Conservation (phyloP, 208 protist species). For the Trypanosoma platydactyli region DNA sequence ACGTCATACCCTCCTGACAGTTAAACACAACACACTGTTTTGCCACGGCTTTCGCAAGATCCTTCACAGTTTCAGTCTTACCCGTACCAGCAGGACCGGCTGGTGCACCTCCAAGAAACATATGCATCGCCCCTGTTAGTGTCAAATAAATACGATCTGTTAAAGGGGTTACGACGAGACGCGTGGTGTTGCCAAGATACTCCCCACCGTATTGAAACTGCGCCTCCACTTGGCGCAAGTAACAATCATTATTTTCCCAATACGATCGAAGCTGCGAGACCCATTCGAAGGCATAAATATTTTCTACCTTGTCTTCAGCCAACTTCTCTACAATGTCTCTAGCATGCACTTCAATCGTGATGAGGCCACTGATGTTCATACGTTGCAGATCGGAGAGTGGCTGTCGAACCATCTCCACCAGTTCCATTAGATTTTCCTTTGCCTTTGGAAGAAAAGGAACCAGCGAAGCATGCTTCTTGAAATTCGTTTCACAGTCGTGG, state of each 20-base stretch:
- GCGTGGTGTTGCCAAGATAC: slow-evolving; percentile 97
- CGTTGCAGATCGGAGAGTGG: slow-evolving; percentile 87
- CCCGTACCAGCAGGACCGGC: slow-evolving; percentile 93
- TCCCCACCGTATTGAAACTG: slow-evolving; percentile 95
- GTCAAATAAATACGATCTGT: slow-evolving; percentile 97
- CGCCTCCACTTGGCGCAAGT: slow-evolving; percentile 90
- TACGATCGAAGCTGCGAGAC: slow-evolving; percentile 96
- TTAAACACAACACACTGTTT: slow-evolving; percentile 99
- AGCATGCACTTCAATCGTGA: slow-evolving; percentile 96
- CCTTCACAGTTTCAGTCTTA: slow-evolving; percentile 98
- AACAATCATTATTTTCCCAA: slow-evolving; percentile 95
- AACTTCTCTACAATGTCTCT: slow-evolving; percentile 94
- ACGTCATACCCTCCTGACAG: slow-evolving; percentile 96
- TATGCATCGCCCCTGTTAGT: slow-evolving; percentile 95
- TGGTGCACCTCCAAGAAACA: slow-evolving; percentile 94
- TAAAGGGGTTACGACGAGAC: slow-evolving; percentile 96
- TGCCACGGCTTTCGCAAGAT: slow-evolving; percentile 96
- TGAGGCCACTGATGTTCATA: slow-evolving; percentile 94
- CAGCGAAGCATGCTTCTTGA: slow-evolving; percentile 84
- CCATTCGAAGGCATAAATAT: slow-evolving; percentile 95
- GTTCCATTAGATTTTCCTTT: slow-evolving; percentile 84
- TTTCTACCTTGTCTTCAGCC: slow-evolving; percentile 78
- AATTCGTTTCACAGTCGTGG: slow-evolving; percentile 82
- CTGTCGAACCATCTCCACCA: slow-evolving; percentile 89
- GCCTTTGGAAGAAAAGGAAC: slow-evolving; percentile 80